Base-by-base conservation (phyloP, 768 basidiomycete genomes). In the Paxillus involutus region DNA sequence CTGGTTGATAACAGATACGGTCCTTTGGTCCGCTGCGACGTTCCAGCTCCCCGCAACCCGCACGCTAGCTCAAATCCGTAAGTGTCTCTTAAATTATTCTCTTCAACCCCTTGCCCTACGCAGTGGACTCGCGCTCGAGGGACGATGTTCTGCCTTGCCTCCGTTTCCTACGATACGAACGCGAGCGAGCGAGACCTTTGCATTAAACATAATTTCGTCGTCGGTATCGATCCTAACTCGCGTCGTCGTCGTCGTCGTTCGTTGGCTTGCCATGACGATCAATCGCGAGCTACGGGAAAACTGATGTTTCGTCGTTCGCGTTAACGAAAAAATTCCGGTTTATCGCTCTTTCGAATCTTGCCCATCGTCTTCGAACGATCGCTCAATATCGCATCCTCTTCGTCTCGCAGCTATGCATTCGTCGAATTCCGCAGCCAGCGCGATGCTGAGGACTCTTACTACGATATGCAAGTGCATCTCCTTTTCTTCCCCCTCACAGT, bases 21-120 rank as follows among this genome's bases (percentile, higher is more conserved):
- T 16, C 87, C 86, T 51, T 79, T 94, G 29, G 81, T 93, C 56
- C 88, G 91, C 55, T 94, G 92, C 73, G 92, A 94, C 66, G 90
- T 94, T 14, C 91, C 91, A 16, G 92, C 91, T 2, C 89, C 91
- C 2, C 84, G 90, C 59, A 89, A 89, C 72, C 84, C 86, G 0
- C 79, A 86, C 58, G 82, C 87, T 16, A 80, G 77, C 52, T 80
- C 86, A 40, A 89, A 89, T 64, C 89, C 91, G 91, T 93, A 78
- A 90, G 91, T 92, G 33, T 59, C 12, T 63, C 51, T 53, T 33
- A 41, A 53, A 9, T 6, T 21, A 39, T 58, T 64, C 51, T 24
- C 60, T 70, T 59, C 56, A 71, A 62, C 65, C 64, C 66, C 60
- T 64, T 67, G 63, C 64, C 65, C 65, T 58, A 63, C 68, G 68